Conservation (phyloP, 805 yeast species). For the Metschnikowia amazonensis region DNA sequence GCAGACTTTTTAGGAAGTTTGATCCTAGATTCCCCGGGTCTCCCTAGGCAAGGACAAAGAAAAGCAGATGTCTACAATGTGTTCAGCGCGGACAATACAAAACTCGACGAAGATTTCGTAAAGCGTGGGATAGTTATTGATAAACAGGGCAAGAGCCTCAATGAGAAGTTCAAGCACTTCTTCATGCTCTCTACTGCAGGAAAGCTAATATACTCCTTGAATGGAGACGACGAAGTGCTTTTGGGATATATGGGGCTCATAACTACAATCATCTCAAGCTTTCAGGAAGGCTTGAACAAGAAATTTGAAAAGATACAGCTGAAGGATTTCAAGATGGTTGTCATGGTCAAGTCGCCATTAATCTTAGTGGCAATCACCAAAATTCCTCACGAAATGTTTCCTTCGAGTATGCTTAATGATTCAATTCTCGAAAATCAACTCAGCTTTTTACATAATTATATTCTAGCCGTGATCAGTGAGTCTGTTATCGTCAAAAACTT, state of each 20-base stretch:
- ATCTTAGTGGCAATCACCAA: conserved; percentile 67
- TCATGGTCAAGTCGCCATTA: conserved; percentile 64
- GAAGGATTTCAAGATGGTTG: conserved; percentile 48
- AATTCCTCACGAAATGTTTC: conserved; percentile 39
- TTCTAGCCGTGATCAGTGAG: conserved; percentile 79
- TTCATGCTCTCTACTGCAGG: conserved; percentile 82
- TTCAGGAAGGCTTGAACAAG: conserved; percentile 42
- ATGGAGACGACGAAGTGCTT: conserved; percentile 64
- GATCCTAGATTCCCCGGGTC: conserved; percentile 4
- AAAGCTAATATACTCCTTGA: conserved; percentile 78
- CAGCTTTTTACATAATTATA: conserved; percentile 67
- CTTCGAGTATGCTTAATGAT: neutral
- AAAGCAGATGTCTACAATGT: conserved; percentile 6
- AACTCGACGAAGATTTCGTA: conserved; percentile 11
- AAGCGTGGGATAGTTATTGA: conserved; percentile 13
- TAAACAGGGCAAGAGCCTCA: conserved; percentile 22
- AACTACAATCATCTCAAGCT: conserved; percentile 73
- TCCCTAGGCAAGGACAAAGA: neutral
- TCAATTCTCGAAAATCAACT: conserved; percentile 47
- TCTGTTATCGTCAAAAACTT: conserved; percentile 71
- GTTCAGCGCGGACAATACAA: conserved; percentile 10
- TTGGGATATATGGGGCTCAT: conserved; percentile 75
- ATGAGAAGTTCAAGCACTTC: conserved; percentile 56
- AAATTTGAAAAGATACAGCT: conserved; percentile 52
- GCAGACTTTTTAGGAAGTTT: conserved; percentile 8